phyloP scores from a whole-genome alignment of 257 asterid species.

The Solanum medicagineum region DNA sequence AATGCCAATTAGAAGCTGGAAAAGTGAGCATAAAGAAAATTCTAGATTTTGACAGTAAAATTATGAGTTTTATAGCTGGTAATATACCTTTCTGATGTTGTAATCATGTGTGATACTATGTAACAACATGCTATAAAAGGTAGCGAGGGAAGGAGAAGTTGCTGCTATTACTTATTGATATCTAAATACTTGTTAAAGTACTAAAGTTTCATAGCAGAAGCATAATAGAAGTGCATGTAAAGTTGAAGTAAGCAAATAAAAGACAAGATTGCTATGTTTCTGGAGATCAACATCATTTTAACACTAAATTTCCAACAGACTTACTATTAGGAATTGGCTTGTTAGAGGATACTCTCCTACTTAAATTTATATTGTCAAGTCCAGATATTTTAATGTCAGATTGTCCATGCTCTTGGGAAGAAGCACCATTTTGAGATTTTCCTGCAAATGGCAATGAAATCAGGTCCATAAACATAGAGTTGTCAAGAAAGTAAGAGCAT shows the following conservation, averaged over 20 bases:
- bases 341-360: background rate
- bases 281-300: background rate
- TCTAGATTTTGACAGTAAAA: background rate
- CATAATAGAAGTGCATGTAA: background rate
- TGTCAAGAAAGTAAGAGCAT: background rate
- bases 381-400: background rate
- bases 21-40: background rate
- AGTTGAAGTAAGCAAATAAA: background rate
- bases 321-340: background rate
- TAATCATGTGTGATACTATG: background rate
- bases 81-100: background rate
- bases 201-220: background rate
- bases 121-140: background rate
- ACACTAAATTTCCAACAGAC: background rate
- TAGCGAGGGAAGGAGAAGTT: background rate
- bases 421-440: slow-evolving; percentile 1
- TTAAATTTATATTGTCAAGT: background rate
- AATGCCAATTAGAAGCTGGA: background rate
- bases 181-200: background rate
- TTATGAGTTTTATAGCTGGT: background rate
- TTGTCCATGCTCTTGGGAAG: background rate
- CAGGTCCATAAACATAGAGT: background rate
- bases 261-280: background rate
- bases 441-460: background rate
- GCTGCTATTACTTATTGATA: background rate